Evolutionary conservation across 2,329 filamentous ascomycete species (phyloP).

Genomic region (Fusarium ambrosium): DNA sequence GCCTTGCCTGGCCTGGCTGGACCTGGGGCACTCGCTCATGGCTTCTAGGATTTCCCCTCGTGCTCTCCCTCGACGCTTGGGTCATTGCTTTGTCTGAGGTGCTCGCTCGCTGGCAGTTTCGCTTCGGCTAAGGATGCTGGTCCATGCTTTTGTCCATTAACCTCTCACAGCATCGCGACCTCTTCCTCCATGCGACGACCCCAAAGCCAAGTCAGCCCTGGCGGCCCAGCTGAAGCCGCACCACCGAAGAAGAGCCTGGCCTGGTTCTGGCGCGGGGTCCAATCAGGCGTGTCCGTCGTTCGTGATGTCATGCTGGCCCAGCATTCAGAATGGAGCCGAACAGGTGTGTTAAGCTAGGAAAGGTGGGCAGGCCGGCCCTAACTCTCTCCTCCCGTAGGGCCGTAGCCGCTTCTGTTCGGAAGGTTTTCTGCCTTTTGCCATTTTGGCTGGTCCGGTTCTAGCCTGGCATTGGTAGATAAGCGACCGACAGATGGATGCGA

Average conservation of each 20-base stretch:
- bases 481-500: conserved; percentile 18
- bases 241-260: conserved; percentile 42
- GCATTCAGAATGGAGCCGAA: neutral
- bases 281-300: conserved; percentile 23
- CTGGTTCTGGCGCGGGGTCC: conserved; percentile 7
- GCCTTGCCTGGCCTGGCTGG: neutral
- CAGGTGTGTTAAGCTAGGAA: neutral
- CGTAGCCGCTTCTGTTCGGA: conserved; percentile 26
- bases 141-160: conserved; percentile 33
- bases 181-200: conserved; percentile 18
- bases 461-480: conserved; percentile 37
- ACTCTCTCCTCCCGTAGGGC: conserved; percentile 26
- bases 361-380: conserved; percentile 6
- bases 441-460: conserved; percentile 1
- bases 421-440: conserved; percentile 18
- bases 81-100: neutral
- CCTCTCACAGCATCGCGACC: conserved; percentile 32
- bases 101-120: conserved; percentile 22
- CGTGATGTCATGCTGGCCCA: conserved; percentile 39
- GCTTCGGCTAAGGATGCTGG: conserved; percentile 34
- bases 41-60: conserved; percentile 11
- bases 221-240: conserved; percentile 41
- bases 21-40: conserved; percentile 4
- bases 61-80: conserved; percentile 28
- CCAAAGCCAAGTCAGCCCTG: conserved; percentile 40